Evolutionary conservation across 169 alveolate species (phyloP), one percentile per base, ranked within the genome.

Genomic region (Neospora caninum): DNA sequence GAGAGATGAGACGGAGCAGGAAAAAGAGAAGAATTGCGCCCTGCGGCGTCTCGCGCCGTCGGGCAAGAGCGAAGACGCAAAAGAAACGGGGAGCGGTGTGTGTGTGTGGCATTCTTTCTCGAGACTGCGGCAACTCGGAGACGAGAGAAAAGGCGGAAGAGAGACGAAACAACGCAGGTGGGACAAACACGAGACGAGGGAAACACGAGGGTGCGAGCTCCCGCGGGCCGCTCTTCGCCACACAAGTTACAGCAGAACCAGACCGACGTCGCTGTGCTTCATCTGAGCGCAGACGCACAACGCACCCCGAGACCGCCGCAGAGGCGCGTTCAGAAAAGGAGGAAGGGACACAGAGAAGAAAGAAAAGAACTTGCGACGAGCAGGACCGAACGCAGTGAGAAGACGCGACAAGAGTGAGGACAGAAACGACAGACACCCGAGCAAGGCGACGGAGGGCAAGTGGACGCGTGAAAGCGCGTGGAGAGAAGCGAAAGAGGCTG

Each of bases 251-350:
- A 82, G 89, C 53, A 82, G 64, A 9, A 82, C 89, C 20, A 82
- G 64, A 0, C 89, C 89, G 34, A 82, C 89, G 67, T 82, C 89
- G 41, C 64, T 82, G 69, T 38, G 89, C 53, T 39, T 27, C 89
- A 82, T 82, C 89, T 82, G 89, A 42, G 39, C 7, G 29, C 64
- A 82, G 38, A 9, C 39, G 84, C 84, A 73, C 43, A 31, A n/a
- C 25, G 39, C 16, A 16, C 45, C 1, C 9, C 41, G 39, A 34
- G 45, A 73, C 43, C 41, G 25, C 43, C 25, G 42, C 84, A 73
- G 39, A 78, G 31, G n/a, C 4, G 31, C 9, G 31, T 10, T 2
- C 2, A 78, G 45, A 78, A 78, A 22, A 78, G n/a, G n/a, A 64
- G 73, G 7, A 10, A 22, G 73, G 7, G 86, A 9, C 18, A n/a